A percentile compares a stretch with the other conserved stretches of the same genome.
Conservation (phyloP, 805 yeast species). For the Wickerhamia fluorescens region DNA sequence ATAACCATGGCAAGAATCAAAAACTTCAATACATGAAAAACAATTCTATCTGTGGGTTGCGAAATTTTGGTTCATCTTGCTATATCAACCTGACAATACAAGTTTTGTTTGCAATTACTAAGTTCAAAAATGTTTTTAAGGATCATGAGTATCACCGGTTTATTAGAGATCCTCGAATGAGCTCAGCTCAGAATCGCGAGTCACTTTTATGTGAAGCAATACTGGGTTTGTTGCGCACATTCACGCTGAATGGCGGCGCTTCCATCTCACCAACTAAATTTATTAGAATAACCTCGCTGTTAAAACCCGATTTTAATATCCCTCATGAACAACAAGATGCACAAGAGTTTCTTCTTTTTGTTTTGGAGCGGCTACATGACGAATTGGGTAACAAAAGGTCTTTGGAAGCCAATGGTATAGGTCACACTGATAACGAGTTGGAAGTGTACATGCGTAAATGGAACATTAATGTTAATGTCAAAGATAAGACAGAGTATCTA, state of each 20-base stretch:
- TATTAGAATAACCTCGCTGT: constrained; percentile 40
- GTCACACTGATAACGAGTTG: constrained; percentile 11
- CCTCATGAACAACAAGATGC: constrained; percentile 80
- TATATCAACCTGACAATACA: constrained; percentile 72
- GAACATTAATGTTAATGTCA: constrained; percentile 23
- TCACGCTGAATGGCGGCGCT: constrained; percentile 51
- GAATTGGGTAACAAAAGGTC: constrained; percentile 39
- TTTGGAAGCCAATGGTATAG: no score
- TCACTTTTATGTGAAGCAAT: constrained; percentile 42
- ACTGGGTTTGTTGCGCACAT: constrained; percentile 48
- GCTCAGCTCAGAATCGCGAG: constrained; percentile 7
- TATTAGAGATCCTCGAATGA: constrained; percentile 25
- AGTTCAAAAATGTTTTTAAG: constrained; percentile 44
- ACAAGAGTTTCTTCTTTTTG: constrained; percentile 63
- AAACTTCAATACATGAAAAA: constrained; percentile 25
- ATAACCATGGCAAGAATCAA: constrained; percentile 4
- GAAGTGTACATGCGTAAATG: constrained; percentile 22
- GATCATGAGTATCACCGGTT: constrained; percentile 39
- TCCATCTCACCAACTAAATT: constrained; percentile 62
- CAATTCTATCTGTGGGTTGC: constrained; percentile 51
- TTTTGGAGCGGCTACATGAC: constrained; percentile 62
- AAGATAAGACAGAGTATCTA: constrained; percentile 44
- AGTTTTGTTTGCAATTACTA: constrained; percentile 49
- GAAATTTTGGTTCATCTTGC: constrained; percentile 68
- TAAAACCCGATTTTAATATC: constrained; percentile 62